Conservation (phyloP, 164 flowering plant species). For the Akebia trifoliata region DNA sequence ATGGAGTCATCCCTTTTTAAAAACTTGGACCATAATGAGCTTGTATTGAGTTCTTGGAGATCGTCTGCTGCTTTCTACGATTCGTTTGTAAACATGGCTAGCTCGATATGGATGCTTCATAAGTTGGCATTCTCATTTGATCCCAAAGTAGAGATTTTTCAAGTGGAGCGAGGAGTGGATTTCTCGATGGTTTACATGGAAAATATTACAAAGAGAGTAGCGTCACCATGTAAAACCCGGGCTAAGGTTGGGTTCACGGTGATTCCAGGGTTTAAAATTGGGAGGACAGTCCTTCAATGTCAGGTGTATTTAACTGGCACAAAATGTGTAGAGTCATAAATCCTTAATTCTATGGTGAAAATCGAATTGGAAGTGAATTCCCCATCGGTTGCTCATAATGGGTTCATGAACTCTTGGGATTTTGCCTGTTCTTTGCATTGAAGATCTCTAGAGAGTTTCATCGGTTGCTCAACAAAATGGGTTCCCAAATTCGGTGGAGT, state of each 20-base stretch:
- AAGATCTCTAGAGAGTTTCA: not conserved
- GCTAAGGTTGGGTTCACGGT: slow-evolving; percentile 82
- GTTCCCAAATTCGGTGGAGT: not conserved
- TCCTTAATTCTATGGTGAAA: not conserved
- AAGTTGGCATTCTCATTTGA: slow-evolving; percentile 74
- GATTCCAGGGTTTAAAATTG: slow-evolving; percentile 83
- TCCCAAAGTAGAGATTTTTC: slow-evolving; percentile 75
- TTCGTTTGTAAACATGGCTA: slow-evolving; percentile 75
- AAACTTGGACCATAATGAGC: slow-evolving; percentile 45
- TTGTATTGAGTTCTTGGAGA: slow-evolving; percentile 64
- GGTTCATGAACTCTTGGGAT: not conserved
- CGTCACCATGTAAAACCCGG: slow-evolving; percentile 23
- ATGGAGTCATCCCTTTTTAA: slow-evolving; percentile 83
- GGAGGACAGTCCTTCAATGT: slow-evolving; percentile 72
- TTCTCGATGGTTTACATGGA: slow-evolving; percentile 89
- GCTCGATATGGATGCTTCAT: slow-evolving; percentile 83
- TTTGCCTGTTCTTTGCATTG: not conserved
- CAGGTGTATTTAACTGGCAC: slow-evolving; percentile 61
- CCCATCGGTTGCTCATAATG: not conserved
- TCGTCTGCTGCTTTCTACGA: slow-evolving; percentile 58
- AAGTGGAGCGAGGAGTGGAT: slow-evolving; percentile 70
- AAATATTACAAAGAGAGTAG: slow-evolving; percentile 41
- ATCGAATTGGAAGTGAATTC: not conserved
- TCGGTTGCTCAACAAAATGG: not conserved
- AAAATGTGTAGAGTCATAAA: slow-evolving; percentile 25